phyloP scores from a whole-genome alignment of 495 filamentous ascomycete species.

The Hyaloscypha hepaticicola region DNA sequence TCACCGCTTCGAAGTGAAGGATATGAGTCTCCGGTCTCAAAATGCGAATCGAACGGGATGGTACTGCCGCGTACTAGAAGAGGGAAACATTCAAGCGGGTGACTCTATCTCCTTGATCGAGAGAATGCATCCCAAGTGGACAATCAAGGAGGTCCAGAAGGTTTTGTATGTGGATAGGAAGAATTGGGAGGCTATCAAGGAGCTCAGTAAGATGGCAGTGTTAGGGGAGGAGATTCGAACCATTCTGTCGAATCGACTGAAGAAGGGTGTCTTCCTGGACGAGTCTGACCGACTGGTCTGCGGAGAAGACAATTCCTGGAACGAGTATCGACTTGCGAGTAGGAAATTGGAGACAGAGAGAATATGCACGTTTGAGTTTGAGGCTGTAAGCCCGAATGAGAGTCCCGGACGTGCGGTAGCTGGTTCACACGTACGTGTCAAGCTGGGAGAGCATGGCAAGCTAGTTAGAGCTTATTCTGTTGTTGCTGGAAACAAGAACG shows the following conservation, averaged over 20 bases:
- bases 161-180: constrained; percentile 45
- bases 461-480: constrained; percentile 39
- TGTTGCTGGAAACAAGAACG: constrained; percentile 39
- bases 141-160: constrained; percentile 49
- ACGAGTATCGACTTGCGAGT: constrained; percentile 37
- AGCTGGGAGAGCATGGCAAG: constrained; percentile 40
- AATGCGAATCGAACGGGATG: constrained; percentile 48
- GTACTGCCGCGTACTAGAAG: constrained; percentile 48
- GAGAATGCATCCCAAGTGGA: constrained; percentile 47
- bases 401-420: neutral
- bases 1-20: constrained; percentile 48
- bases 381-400: constrained; percentile 8
- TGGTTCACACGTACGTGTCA: constrained; percentile 44
- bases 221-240: constrained; percentile 45
- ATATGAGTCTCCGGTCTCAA: constrained; percentile 48
- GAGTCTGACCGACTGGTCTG: constrained; percentile 42
- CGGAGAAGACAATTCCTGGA: constrained; percentile 39
- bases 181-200: constrained; percentile 43
- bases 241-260: constrained; percentile 42
- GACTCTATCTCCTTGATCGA: constrained; percentile 35
- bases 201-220: constrained; percentile 40
- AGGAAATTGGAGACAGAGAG: constrained; percentile 40
- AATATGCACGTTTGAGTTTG: constrained; percentile 41
- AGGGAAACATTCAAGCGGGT: constrained; percentile 42
- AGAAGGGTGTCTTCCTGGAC: constrained; percentile 49